These are phyloP conservation scores for Lavandula angustifolia DNA, from an alignment of 257 asterid species.

Conservation along the genomic window DNA sequence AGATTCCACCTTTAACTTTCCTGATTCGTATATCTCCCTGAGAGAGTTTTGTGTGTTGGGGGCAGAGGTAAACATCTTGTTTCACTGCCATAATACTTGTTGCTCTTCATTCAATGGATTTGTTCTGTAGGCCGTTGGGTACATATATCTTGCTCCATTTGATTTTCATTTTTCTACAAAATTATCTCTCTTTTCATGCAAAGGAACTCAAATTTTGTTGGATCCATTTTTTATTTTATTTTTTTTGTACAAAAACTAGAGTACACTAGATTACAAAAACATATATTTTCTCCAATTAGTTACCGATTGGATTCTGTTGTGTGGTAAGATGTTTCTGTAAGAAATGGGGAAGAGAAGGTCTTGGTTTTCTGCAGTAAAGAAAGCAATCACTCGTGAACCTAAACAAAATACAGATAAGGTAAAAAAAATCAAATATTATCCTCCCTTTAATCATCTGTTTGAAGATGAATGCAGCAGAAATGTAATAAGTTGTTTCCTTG, in stretches of 20 bases:
- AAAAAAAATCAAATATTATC: not conserved
- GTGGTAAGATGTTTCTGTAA: slow-evolving; percentile 23
- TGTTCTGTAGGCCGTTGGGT: not conserved
- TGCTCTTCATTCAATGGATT: not conserved
- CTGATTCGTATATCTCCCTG: not conserved
- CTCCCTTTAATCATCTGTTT: not conserved
- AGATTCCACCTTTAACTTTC: not conserved
- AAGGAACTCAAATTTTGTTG: no score
- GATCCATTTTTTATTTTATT: no score
- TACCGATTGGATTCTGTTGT: slow-evolving; percentile 13
- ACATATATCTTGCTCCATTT: not conserved
- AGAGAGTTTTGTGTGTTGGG: not conserved
- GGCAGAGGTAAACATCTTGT: not conserved
- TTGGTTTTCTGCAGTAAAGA: slow-evolving; percentile 58
- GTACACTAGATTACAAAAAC: not conserved
- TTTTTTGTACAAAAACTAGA: no score
- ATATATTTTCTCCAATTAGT: not conserved
- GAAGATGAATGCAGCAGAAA: not conserved
- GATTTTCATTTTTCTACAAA: not conserved
- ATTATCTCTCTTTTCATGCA: not conserved
- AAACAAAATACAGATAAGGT: slow-evolving; percentile 58
- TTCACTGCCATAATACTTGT: not conserved
- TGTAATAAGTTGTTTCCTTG: not conserved
- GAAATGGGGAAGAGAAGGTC: slow-evolving; percentile 75
- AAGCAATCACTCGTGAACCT: slow-evolving; percentile 51